These are phyloP conservation scores for Neltuma alba DNA, from an alignment of 306 rosid species.

Conservation along the genomic window DNA sequence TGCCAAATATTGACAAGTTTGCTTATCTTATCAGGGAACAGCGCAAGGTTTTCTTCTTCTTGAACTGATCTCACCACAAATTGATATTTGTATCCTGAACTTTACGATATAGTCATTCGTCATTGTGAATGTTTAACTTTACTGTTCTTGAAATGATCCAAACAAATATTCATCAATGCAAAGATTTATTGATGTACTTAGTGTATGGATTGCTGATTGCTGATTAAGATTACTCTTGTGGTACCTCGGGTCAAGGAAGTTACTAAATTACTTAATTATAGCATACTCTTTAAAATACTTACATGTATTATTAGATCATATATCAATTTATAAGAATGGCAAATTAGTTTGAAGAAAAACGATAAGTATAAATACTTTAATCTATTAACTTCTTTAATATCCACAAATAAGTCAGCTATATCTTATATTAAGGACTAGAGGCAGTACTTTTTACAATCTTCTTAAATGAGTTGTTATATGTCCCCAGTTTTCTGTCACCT, in stretches of 20 bases:
- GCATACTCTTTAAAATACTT: too few relatives aligned
- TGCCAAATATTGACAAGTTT: conserved; percentile 88
- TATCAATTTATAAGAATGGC: too few relatives aligned
- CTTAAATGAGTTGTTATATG: not conserved
- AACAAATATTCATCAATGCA: conserved; percentile 1
- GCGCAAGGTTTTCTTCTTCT: conserved; percentile 50
- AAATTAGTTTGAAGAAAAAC: too few relatives aligned
- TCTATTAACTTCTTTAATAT: too few relatives aligned
- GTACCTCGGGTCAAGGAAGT: too few relatives aligned
- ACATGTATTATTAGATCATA: too few relatives aligned
- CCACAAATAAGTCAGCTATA: too few relatives aligned
- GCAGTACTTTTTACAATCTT: not conserved
- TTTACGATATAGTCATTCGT: not conserved
- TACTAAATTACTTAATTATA: too few relatives aligned
- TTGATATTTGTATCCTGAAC: not conserved
- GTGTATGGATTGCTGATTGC: not conserved
- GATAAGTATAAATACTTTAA: too few relatives aligned
- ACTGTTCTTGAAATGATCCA: not conserved
- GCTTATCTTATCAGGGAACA: conserved; percentile 75
- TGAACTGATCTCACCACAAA: not conserved
- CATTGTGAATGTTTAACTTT: not conserved
- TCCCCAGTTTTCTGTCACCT: not conserved
- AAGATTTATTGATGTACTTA: not conserved
- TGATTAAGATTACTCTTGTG: not conserved
- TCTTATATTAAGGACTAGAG: too few relatives aligned